Evolutionary conservation across 805 yeast genomes (phyloP).

Genomic region (Clavispora carvajalis): DNA sequence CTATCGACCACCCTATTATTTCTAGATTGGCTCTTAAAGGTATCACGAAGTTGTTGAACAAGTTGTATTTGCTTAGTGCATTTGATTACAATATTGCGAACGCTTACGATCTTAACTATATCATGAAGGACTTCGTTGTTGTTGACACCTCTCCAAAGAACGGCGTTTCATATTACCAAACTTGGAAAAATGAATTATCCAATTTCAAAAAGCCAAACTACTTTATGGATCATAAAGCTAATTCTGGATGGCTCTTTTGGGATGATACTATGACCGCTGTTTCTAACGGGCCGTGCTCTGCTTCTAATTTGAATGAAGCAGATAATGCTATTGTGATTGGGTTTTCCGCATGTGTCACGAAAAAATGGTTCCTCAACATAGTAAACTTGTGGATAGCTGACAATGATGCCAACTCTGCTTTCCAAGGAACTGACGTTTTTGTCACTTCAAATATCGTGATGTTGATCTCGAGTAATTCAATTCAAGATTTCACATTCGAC

Average conservation of each 20-base stretch:
- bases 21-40: conserved; percentile 58
- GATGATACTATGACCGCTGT: conserved; percentile 48
- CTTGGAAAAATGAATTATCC: conserved; percentile 48
- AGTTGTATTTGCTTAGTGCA: conserved; percentile 40
- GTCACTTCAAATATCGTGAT: conserved; percentile 47
- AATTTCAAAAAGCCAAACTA: conserved; percentile 43
- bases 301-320: conserved; percentile 27
- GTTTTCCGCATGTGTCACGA: conserved; percentile 44
- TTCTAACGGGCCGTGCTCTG: conserved; percentile 22
- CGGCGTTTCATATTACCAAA: conserved; percentile 30
- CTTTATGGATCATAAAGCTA: conserved; percentile 53
- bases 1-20: conserved; percentile 64
- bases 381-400: conserved; percentile 54
- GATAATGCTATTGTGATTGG: conserved; percentile 40
- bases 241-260: conserved; percentile 76
- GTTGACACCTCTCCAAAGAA: conserved; percentile 39
- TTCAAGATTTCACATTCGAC: conserved; percentile 38
- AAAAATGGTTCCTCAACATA: conserved; percentile 54
- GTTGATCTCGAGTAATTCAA: conserved; percentile 42
- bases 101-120: conserved; percentile 33
- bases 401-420: conserved; percentile 62
- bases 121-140: conserved; percentile 29
- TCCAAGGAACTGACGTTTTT: conserved; percentile 60
- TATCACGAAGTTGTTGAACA: conserved; percentile 39
- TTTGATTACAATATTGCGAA: conserved; percentile 44